Evolutionary conservation across 257 asterid genomes (phyloP).

Genomic region (Rhazya stricta): DNA sequence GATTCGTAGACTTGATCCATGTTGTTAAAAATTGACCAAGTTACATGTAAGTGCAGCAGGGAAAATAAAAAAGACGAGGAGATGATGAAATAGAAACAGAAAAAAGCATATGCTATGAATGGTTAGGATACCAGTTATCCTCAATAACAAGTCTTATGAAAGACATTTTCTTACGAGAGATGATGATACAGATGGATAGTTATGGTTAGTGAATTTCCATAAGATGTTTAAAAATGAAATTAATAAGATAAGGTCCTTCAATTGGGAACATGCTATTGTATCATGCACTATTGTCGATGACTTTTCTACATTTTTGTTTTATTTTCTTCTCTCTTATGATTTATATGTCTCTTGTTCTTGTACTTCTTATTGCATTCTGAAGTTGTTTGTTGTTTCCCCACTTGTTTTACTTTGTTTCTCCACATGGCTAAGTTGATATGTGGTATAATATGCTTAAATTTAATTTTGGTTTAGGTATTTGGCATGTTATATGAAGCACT

Average conservation of each 20-base stretch:
- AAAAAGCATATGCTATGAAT: not conserved
- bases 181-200: too few species aligned
- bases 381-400: conserved; percentile 6
- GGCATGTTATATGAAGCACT: conserved; percentile 95
- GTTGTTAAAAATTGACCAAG: not conserved
- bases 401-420: conserved; percentile 1
- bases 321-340: not conserved
- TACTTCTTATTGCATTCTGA: not conserved
- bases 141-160: not conserved
- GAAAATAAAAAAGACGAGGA: not conserved
- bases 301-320: not conserved
- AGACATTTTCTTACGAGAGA: not conserved
- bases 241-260: not conserved
- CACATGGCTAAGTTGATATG: not conserved
- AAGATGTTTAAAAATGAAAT: too few species aligned
- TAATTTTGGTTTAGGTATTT: conserved; percentile 27
- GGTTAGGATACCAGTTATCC: not conserved
- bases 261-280: too few species aligned
- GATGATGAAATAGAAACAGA: not conserved
- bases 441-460: not conserved
- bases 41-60: not conserved
- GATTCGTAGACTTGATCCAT: not conserved
- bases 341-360: not conserved
- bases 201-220: not conserved
- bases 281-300: not conserved